Conservation (phyloP, 2,329 filamentous ascomycete genomes). For the Hirsutella rhossiliensis region DNA sequence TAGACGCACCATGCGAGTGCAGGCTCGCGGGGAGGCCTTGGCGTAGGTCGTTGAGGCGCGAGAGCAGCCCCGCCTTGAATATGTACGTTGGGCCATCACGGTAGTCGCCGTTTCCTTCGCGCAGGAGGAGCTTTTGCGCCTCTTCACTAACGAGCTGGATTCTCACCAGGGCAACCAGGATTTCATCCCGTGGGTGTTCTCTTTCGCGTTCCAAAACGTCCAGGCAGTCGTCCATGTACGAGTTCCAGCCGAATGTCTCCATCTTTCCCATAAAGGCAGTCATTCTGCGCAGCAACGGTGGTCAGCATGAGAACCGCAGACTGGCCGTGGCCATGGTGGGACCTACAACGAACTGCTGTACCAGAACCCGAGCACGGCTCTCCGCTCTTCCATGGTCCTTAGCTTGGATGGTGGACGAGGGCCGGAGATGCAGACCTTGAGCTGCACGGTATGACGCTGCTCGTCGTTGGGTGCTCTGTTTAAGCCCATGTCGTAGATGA, state of each 20-base stretch:
- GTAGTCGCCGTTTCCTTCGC: conserved; percentile 15
- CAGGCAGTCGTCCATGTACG: conserved; percentile 46
- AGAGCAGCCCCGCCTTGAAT: conserved; percentile 17
- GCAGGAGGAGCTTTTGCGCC: conserved; percentile 17
- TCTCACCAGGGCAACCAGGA: conserved; percentile 25
- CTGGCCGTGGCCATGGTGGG: neutral
- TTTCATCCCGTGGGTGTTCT: conserved; percentile 35
- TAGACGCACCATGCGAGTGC: conserved; percentile 15
- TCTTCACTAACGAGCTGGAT: conserved; percentile 29
- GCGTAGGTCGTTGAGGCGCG: conserved; percentile 14
- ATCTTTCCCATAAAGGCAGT: conserved; percentile 30
- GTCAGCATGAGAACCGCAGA: neutral
- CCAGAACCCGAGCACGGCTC: conserved; percentile 36
- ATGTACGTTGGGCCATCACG: conserved; percentile 18
- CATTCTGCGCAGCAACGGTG: conserved; percentile 11
- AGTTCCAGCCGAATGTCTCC: conserved; percentile 43
- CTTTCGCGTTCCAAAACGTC: conserved; percentile 28
- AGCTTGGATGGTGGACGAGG: conserved; percentile 13
- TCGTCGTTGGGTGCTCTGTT: conserved; percentile 24
- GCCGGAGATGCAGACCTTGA: conserved; percentile 20
- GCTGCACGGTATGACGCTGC: conserved; percentile 20
- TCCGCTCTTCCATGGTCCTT: conserved; percentile 35
- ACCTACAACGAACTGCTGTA: conserved; percentile 23
- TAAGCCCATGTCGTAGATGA: conserved; percentile 34
- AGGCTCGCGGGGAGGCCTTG: conserved; percentile 11